phyloP scores from a whole-genome alignment of 495 filamentous ascomycete genomes.

The Astrocystis sublimbata region DNA sequence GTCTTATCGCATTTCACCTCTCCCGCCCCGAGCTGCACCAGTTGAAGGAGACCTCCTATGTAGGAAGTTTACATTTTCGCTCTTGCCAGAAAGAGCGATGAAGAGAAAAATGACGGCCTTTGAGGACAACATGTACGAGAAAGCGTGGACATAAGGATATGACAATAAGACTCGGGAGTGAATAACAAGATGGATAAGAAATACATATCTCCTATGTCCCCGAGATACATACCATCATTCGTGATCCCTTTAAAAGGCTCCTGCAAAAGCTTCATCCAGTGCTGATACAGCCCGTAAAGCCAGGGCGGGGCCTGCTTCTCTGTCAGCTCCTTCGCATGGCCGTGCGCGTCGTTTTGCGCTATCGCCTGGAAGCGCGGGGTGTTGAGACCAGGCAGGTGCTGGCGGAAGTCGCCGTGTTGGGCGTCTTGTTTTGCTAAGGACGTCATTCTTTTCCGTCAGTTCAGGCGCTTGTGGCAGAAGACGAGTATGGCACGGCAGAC shows the following conservation, averaged over 20 bases:
- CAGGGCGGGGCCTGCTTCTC: slow-evolving; percentile 62
- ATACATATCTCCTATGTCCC: too few relatives aligned
- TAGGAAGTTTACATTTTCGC: too few relatives aligned
- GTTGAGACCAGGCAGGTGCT: slow-evolving; percentile 62
- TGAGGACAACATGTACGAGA: too few relatives aligned
- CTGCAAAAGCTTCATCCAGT: slow-evolving; percentile 64
- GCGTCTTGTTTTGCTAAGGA: slow-evolving; percentile 18
- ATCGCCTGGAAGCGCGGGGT: slow-evolving; percentile 62
- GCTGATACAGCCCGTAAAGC: slow-evolving; percentile 65
- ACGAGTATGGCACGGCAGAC: neutral
- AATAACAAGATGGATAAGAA: too few relatives aligned
- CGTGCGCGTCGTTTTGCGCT: slow-evolving; percentile 62
- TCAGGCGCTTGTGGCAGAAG: neutral
- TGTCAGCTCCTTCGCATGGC: slow-evolving; percentile 64
- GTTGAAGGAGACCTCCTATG: too few relatives aligned
- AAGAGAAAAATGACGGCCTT: too few relatives aligned
- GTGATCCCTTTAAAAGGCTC: slow-evolving; percentile 75
- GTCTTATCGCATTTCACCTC: too few relatives aligned
- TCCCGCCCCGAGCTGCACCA: too few relatives aligned
- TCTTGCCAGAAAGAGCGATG: too few relatives aligned
- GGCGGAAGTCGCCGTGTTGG: slow-evolving; percentile 47
- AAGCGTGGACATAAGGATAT: too few relatives aligned
- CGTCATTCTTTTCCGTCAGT: slow-evolving; percentile 18
- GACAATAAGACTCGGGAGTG: too few relatives aligned
- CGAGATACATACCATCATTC: slow-evolving; percentile 56